These are phyloP conservation scores for Magnaporthiopsis rhizophila DNA, from an alignment of 2,329 filamentous ascomycete species.

Conservation along the genomic window DNA sequence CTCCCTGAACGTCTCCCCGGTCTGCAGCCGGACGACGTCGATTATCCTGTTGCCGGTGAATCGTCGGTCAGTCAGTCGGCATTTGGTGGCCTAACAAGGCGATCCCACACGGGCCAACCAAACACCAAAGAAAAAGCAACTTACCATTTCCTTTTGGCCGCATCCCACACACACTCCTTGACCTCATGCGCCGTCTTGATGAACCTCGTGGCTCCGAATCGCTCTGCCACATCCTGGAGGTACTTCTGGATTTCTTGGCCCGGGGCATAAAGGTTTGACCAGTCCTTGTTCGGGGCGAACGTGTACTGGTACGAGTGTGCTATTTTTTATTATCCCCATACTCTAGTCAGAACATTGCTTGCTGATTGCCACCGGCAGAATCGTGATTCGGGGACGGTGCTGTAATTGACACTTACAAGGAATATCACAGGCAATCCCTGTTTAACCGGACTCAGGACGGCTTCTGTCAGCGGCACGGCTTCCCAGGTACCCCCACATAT, in stretches of 20 bases:
- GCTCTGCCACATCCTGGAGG: slow-evolving; percentile 36
- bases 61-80: not conserved
- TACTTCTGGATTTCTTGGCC: slow-evolving; percentile 41
- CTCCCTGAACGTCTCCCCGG: slow-evolving; percentile 30
- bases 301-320: slow-evolving; percentile 49
- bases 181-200: slow-evolving; percentile 36
- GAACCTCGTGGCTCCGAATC: slow-evolving; percentile 37
- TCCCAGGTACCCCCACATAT: not conserved
- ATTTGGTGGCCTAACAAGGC: not conserved
- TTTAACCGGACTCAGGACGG: slow-evolving; percentile 13
- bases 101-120: too few relatives aligned
- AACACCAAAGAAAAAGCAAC: not conserved
- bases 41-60: slow-evolving; percentile 18
- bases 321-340: slow-evolving; percentile 7
- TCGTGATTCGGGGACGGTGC: not conserved
- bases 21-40: slow-evolving; percentile 24
- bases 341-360: not conserved
- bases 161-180: slow-evolving; percentile 31
- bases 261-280: slow-evolving; percentile 43
- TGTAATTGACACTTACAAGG: slow-evolving; percentile 21
- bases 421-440: slow-evolving; percentile 25
- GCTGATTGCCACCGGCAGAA: not conserved
- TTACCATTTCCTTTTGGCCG: slow-evolving; percentile 29
- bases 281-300: slow-evolving; percentile 46
- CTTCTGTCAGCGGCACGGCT: not conserved